Conservation (phyloP, 2,329 filamentous ascomycete species). For the Colletotrichum acutatum region DNA sequence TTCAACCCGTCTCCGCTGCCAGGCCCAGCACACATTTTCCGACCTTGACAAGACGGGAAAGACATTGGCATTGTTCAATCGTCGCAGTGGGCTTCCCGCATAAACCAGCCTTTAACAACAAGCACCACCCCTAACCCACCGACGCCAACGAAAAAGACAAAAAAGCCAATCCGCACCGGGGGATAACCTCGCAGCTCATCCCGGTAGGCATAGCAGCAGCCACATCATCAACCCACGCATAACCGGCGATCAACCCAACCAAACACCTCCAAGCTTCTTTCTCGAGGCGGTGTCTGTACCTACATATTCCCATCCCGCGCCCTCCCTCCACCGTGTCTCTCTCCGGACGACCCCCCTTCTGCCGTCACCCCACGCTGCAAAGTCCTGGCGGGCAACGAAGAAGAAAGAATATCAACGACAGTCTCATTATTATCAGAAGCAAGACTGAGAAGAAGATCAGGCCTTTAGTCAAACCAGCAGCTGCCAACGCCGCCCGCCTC, state of each 20-base stretch:
- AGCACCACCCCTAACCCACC: conserved; percentile 21
- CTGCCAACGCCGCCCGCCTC: not conserved
- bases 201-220: conserved; percentile 12
- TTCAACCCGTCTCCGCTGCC: conserved; percentile 7
- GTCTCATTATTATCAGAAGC: not conserved
- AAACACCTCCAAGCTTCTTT: not conserved
- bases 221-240: conserved; percentile 29
- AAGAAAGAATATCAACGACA: not conserved
- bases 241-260: conserved; percentile 22
- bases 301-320: conserved; percentile 18
- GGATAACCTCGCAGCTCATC: conserved; percentile 14
- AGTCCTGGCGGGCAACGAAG: not conserved
- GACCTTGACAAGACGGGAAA: not conserved
- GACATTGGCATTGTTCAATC: conserved; percentile 19
- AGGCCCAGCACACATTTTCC: conserved; percentile 23
- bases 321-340: not conserved
- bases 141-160: not conserved
- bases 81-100: conserved; percentile 8
- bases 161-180: conserved; percentile 12
- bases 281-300: conserved; percentile 13
- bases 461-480: not conserved
- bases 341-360: not conserved
- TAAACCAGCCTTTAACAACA: conserved; percentile 7
- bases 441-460: not conserved
- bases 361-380: conserved; percentile 23